Conservation (phyloP, 2,329 filamentous ascomycete species). For the Cladosporium halotolerans region DNA sequence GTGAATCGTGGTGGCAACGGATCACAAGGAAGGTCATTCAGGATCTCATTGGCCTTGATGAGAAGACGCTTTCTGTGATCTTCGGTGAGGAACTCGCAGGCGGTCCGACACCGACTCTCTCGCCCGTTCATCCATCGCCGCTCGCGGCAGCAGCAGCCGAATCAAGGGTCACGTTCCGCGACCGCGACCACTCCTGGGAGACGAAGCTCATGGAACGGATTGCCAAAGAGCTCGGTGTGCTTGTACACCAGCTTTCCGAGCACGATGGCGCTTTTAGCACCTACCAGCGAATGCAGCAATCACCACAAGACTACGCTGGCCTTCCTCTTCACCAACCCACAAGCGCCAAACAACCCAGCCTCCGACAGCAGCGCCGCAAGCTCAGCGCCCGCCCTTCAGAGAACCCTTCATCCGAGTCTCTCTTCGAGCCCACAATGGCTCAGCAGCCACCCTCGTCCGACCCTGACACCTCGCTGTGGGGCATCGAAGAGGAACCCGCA, state of each 20-base stretch:
- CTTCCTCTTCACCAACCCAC: conserved; percentile 13
- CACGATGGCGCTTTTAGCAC: conserved; percentile 86
- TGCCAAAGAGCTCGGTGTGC: conserved; percentile 74
- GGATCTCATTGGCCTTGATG: conserved; percentile 86
- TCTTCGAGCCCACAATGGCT: conserved; percentile 27
- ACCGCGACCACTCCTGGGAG: conserved; percentile 55
- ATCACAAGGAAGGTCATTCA: conserved; percentile 81
- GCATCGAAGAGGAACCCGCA: conserved; percentile 56
- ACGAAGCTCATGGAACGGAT: conserved; percentile 74
- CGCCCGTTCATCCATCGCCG: conserved; percentile 24
- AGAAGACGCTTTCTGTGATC: conserved; percentile 74
- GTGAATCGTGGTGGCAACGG: conserved; percentile 67
- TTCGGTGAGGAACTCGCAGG: conserved; percentile 70
- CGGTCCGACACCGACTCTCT: conserved; percentile 27
- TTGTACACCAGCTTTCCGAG: conserved; percentile 77
- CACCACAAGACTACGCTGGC: conserved; percentile 68
- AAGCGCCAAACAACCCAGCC: conserved; percentile 16
- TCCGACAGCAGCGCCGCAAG: conserved; percentile 22
- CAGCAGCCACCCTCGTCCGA: conserved; percentile 25
- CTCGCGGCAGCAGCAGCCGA: conserved; percentile 23
- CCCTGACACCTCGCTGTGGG: conserved; percentile 56
- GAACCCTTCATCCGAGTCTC: conserved; percentile 18
- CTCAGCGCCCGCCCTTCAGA: conserved; percentile 5
- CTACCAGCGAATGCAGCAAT: conserved; percentile 68
- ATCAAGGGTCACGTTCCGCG: conserved; percentile 31